These are phyloP conservation scores for Microcos paniculata DNA, from an alignment of 345 rosid genomes.

Conservation along the genomic window DNA sequence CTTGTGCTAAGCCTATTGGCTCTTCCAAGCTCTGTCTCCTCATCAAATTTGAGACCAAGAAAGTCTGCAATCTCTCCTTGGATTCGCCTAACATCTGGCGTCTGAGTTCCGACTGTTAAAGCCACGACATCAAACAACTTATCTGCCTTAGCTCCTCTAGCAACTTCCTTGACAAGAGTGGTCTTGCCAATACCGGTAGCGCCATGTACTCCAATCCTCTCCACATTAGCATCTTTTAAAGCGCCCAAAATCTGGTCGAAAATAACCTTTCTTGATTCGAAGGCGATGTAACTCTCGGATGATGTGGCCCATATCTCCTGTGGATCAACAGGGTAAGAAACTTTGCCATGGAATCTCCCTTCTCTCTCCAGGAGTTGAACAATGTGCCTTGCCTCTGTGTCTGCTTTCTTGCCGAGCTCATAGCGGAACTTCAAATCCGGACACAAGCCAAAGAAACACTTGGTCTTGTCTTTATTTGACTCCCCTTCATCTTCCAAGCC, in stretches of 20 bases:
- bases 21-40: background rate
- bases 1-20: conserved; percentile 8
- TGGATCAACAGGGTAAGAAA: background rate
- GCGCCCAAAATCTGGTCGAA: background rate
- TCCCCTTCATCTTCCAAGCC: background rate
- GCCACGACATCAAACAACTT: conserved; percentile 15
- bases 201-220: conserved; percentile 21
- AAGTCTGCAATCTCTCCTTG: conserved; percentile 22
- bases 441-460: conserved; percentile 11
- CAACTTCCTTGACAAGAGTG: conserved; percentile 16
- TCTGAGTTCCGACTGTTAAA: conserved; percentile 6
- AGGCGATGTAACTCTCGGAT: background rate
- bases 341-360: background rate
- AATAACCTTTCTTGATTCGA: conserved; percentile 19
- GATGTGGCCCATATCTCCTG: background rate
- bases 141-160: background rate
- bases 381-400: background rate
- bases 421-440: background rate
- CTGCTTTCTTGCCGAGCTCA: conserved; percentile 17
- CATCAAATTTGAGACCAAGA: conserved; percentile 15
- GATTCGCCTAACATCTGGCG: conserved; percentile 9
- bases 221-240: background rate
- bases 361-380: background rate
- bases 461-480: background rate
- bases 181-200: conserved; percentile 24